Evolutionary conservation across 208 protist species (phyloP).

Genomic region (Crithidia expoeki): DNA sequence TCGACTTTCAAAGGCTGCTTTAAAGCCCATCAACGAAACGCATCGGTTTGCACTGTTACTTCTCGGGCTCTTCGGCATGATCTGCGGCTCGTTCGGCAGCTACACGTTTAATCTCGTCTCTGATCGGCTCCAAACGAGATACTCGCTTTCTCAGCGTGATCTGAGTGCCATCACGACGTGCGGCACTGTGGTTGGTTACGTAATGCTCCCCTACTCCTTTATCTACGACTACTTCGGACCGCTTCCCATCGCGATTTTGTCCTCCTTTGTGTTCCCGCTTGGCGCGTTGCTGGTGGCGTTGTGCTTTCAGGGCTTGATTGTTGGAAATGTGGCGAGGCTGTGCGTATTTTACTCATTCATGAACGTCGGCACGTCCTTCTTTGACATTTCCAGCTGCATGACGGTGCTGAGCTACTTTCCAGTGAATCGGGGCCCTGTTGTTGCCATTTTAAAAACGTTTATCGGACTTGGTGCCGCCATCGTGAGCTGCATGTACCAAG

Average conservation of each 20-base stretch:
- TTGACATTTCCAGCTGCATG: constrained; percentile 42
- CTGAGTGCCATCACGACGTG: constrained; percentile 66
- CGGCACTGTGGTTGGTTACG: constrained; percentile 40
- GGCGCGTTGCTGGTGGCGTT: constrained; percentile 41
- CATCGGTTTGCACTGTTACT: constrained; percentile 51
- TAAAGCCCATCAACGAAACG: constrained; percentile 45
- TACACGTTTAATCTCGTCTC: constrained; percentile 70
- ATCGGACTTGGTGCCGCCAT: constrained; percentile 62
- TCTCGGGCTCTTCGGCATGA: constrained; percentile 44
- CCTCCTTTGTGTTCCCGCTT: constrained; percentile 35
- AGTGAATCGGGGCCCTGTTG: constrained; percentile 40
- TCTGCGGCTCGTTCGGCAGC: constrained; percentile 54
- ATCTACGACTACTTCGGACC: constrained; percentile 60
- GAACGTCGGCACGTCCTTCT: constrained; percentile 36
- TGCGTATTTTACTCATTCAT: constrained; percentile 45
- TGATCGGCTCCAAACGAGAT: constrained; percentile 48
- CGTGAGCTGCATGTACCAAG: constrained; percentile 43
- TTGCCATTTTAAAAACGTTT: constrained; percentile 61
- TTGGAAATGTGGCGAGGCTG: constrained; percentile 34
- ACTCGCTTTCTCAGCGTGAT: constrained; percentile 50
- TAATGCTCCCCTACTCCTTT: constrained; percentile 45
- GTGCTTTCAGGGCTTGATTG: constrained; percentile 44
- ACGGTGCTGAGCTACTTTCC: constrained; percentile 60
- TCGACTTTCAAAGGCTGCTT: constrained; percentile 7
- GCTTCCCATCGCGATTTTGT: constrained; percentile 35